Evolutionary conservation across 805 yeast species (phyloP).

Genomic region (Barnettozyma vustinii): DNA sequence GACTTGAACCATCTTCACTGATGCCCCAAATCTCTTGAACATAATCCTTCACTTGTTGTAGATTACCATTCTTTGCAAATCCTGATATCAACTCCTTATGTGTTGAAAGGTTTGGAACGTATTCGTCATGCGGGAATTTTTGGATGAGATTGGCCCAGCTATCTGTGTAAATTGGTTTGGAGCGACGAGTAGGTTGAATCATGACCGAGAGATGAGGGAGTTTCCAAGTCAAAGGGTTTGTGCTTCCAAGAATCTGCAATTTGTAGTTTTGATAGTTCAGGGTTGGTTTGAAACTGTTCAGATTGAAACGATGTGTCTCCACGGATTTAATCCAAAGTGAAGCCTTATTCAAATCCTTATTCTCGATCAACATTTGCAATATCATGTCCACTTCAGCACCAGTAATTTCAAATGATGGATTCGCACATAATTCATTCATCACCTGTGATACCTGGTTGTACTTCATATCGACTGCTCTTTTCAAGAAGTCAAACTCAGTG

Average conservation of each 20-base stretch:
- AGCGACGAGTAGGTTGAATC: background rate
- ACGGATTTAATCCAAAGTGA: constrained; percentile 6
- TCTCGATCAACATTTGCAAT: background rate
- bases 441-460: constrained; percentile 3
- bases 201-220: background rate
- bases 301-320: background rate
- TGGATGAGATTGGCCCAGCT: constrained; percentile 2
- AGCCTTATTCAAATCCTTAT: constrained; percentile 5
- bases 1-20: constrained; percentile 3
- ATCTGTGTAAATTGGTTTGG: background rate
- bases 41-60: constrained; percentile 18
- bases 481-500: background rate
- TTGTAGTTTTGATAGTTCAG: constrained; percentile 14
- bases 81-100: constrained; percentile 22
- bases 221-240: constrained; percentile 16
- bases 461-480: background rate
- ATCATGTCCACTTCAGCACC: constrained; percentile 4
- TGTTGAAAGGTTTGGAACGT: constrained; percentile 15
- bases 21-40: constrained; percentile 22
- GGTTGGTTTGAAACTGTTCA: constrained; percentile 5
- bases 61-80: constrained; percentile 14
- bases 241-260: constrained; percentile 15
- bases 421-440: background rate
- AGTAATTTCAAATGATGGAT: constrained; percentile 2
- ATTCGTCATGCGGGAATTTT: background rate